Evolutionary conservation across 2,329 filamentous ascomycete genomes (phyloP), one percentile per base, ranked within the genome.

Genomic region (Fusarium xylarioides): DNA sequence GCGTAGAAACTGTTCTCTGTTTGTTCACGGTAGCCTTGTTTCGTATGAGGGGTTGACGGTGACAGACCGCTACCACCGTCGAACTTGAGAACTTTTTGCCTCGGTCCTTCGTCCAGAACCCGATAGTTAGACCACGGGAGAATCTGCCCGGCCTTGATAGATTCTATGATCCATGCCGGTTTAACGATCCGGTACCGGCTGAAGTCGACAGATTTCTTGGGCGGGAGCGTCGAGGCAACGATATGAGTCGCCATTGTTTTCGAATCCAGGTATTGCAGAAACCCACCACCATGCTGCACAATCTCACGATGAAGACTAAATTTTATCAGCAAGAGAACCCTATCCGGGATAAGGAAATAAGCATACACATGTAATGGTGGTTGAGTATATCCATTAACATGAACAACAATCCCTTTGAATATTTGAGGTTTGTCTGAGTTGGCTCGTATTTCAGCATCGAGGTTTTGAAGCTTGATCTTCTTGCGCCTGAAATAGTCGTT

Each of bases 211-310:
- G 91, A 91, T 82, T 99, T 99, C 84, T 98, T 98, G 0, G 94
- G 95, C 0, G 96, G 96, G 28, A 99, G 85, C 59, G 90, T 92
- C 58, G 94, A 95, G 7, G 95, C 95, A 76, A 99, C 95, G 74
- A 99, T 97, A 80, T 99, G 95, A 2, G 97, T 99, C 1, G 95
- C 95, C 80, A 93, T 92, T 2, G 95, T 98, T 84, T 99, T 99
- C 42, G 91, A 93, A 81, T 98, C 95, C 16, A 99, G 85, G 78
- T 98, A 98, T 81, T 99, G 96, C 69, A 98, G 88, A 76, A 97
- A 98, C 0, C 93, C 93, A 37, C 95, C 97, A n/a, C 96, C 96
- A 88, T 98, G 91, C 76, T 92, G 90, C 23, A 99, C 95, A 63
- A 99, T 92, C 68, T 97, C 88, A 59, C 87, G 91, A 83, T 97